Conservation (phyloP, 768 basidiomycete genomes). For the Hypholoma sublateritium region DNA sequence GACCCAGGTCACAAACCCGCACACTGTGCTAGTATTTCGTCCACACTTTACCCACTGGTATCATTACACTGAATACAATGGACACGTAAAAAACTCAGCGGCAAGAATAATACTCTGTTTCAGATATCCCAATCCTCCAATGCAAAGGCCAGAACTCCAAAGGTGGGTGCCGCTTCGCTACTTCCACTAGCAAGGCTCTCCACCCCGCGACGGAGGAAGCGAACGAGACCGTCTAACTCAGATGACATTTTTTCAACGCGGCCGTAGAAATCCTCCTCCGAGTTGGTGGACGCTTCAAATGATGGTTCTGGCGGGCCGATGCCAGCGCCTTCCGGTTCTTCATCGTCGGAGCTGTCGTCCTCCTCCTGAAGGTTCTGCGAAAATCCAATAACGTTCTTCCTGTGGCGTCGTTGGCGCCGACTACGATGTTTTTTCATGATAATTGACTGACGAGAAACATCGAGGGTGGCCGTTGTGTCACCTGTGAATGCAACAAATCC, state of each 20-base stretch:
- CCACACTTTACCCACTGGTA: neutral
- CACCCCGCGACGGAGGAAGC: slow-evolving; percentile 66
- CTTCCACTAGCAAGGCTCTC: slow-evolving; percentile 66
- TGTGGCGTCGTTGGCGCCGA: slow-evolving; percentile 54
- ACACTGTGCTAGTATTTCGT: no score
- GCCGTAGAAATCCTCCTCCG: slow-evolving; percentile 44
- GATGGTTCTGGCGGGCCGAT: slow-evolving; percentile 17
- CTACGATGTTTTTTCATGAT: slow-evolving; percentile 61
- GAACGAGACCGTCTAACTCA: slow-evolving; percentile 71
- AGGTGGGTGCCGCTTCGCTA: slow-evolving; percentile 60
- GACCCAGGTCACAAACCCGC: no score
- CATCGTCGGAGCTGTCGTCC: slow-evolving; percentile 46
- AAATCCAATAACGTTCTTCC: slow-evolving; percentile 63
- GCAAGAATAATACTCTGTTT: no score
- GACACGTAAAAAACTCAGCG: no score
- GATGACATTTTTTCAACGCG: slow-evolving; percentile 62
- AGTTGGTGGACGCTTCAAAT: slow-evolving; percentile 16
- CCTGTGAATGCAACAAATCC: slow-evolving; percentile 61
- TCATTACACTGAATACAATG: no score
- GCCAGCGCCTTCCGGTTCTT: slow-evolving; percentile 30
- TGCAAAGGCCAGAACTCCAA: slow-evolving; percentile 71
- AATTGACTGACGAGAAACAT: slow-evolving; percentile 51
- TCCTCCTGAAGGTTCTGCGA: slow-evolving; percentile 37
- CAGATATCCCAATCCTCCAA: slow-evolving; percentile 77
- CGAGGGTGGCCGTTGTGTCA: slow-evolving; percentile 58